Evolutionary conservation across 1,284 basidiomycete genomes (phyloP).

Genomic region (Sparassis latifolia): DNA sequence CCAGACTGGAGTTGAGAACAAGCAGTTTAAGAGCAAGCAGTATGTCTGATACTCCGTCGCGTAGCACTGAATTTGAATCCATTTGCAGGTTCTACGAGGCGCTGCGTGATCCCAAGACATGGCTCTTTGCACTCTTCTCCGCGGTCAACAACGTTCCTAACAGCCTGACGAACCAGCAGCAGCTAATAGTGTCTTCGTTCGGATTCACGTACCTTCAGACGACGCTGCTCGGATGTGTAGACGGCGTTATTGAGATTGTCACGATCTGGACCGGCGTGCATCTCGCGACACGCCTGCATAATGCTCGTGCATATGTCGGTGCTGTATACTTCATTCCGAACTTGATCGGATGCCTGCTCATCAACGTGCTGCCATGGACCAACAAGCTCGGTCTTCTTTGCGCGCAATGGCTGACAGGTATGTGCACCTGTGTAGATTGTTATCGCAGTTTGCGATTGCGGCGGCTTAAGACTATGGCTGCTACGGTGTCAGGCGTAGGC

Average conservation of each 20-base stretch:
- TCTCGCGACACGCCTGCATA: constrained; percentile 43
- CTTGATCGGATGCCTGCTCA: constrained; percentile 48
- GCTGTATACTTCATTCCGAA: constrained; percentile 53
- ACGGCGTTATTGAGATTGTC: constrained; percentile 58
- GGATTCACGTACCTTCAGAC: constrained; percentile 60
- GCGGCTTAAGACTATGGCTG: neutral
- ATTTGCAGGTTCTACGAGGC: constrained; percentile 35
- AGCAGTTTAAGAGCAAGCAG: constrained; percentile 33
- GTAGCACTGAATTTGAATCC: neutral
- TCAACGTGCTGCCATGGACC: constrained; percentile 54
- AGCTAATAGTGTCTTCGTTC: constrained; percentile 59
- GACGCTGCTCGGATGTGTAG: constrained; percentile 61
- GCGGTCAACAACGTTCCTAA: constrained; percentile 57
- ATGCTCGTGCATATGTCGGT: constrained; percentile 55
- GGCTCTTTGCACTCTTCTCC: constrained; percentile 59
- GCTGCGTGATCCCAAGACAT: constrained; percentile 59
- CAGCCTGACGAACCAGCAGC: constrained; percentile 61
- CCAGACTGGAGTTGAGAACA: constrained; percentile 35
- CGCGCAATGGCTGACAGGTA: constrained; percentile 54
- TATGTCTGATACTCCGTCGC: constrained; percentile 26
- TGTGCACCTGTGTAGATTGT: constrained; percentile 16
- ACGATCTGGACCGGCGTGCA: constrained; percentile 53
- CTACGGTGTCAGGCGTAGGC: constrained; percentile 39
- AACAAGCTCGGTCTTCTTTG: constrained; percentile 57
- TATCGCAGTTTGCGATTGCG: neutral